Base-by-base conservation (phyloP, 192 early-diverging fungal genomes). In the Backusella liffmaniae region DNA sequence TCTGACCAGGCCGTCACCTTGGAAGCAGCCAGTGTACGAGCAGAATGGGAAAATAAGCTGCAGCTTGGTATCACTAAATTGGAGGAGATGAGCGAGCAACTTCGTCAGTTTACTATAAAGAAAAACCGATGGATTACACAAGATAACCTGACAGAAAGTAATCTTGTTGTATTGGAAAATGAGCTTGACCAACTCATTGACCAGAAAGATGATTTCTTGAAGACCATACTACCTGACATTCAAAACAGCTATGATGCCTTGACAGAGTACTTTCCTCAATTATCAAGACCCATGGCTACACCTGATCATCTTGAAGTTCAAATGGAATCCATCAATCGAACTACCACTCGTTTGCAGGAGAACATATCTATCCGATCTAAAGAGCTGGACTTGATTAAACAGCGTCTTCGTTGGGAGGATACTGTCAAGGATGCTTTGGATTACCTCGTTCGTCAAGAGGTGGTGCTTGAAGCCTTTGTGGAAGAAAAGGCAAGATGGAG, bases 251-350 rank as follows among this genome's bases (percentile, higher is more conserved):
- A 76, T 65, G 79, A 80, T 16, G 36, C 30, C 9, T 80, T 80
- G 56, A 69, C 68, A n/a, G 72, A 66, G 18, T 80, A 70, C 23
- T 80, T 76, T 29, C 67, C 56, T 29, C 29, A 66, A 36, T 41
- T 80, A 6, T 29, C 75, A 16, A 23, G 70, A 21, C 75, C 79
- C 8, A 70, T 77, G 29, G 75, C 74, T 21, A 80, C 39, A 6
- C 79, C 79, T 16, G 79, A 80, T 73, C 79, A 80, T 62, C 68
- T 80, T 29, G 79, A 77, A 34, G 70, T 66, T 18, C 41, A 39
- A 15, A 80, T 80, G 79, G 72, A 71, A 10, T 42, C 70, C 1
- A 36, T 76, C n/a, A 34, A 39, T 16, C 44, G 71, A 39, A 53
- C 51, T 0, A 35, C 37, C 13, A 30, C 30, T 36, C 70, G 79